A percentile compares a stretch with the other conserved stretches of the same genome.
Conservation (phyloP, 768 basidiomycete genomes). For the Hydnomerulius pinastri region DNA sequence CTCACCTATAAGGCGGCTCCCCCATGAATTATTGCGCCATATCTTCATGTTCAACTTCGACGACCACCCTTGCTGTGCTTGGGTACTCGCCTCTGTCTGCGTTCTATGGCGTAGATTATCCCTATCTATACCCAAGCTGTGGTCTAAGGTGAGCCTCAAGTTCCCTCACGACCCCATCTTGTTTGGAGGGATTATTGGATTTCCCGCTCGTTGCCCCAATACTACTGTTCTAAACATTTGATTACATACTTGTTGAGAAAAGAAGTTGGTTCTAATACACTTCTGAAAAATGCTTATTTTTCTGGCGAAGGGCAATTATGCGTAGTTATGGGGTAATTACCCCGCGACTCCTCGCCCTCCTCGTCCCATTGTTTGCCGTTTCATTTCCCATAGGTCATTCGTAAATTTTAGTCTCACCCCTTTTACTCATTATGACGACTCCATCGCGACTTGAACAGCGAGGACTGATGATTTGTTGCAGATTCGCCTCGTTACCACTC, state of each 20-base stretch:
- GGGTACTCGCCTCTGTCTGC: constrained; percentile 74
- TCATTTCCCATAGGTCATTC: constrained; percentile 1
- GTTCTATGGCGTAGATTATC: constrained; percentile 65
- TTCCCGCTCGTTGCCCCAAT: constrained; percentile 18
- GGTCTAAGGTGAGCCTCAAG: constrained; percentile 67
- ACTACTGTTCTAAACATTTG: no score
- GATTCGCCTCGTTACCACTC: constrained; percentile 76
- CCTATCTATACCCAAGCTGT: constrained; percentile 65
- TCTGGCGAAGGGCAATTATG: no score
- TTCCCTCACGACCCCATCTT: not conserved
- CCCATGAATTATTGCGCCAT: constrained; percentile 69
- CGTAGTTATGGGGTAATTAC: constrained; percentile 2
- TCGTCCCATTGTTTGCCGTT: not conserved
- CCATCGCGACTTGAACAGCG: not conserved
- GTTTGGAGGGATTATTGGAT: constrained; percentile 5
- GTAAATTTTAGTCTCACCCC: not conserved
- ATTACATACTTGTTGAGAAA: constrained; percentile 13
- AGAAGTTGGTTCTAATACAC: constrained; percentile 8
- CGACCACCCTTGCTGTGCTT: constrained; percentile 70
- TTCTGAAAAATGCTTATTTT: no score
- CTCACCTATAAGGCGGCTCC: constrained; percentile 70
- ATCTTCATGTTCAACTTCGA: constrained; percentile 74
- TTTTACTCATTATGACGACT: constrained; percentile 1
- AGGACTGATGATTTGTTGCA: constrained; percentile 29
- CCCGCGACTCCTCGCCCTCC: not conserved